Base-by-base conservation (phyloP, 495 filamentous ascomycete genomes). In the Daldinia decipiens region DNA sequence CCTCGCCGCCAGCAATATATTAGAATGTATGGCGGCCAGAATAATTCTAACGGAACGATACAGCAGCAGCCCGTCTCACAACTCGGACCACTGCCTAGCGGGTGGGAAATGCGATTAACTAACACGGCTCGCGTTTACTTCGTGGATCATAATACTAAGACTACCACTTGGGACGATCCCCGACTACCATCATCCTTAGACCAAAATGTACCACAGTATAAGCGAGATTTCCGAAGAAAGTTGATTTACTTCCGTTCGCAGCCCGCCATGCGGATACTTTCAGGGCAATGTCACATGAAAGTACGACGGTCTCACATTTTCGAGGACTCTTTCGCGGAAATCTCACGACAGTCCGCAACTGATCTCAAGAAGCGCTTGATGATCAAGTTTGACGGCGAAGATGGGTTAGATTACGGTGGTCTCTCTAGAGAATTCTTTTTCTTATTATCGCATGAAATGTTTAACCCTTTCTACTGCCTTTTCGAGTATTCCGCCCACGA, bases 401-500 rank as follows among this genome's bases (percentile, higher is more conserved):
- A 99, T 74, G 95, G 95, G 79, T 83, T 99, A 54, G 95, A 99
- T 82, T 99, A 99, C 79, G 95, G 95, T 79, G 95, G 95, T 85
- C 88, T 99, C 45, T 99, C 95, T 21, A 91, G 95, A 87, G 95
- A 99, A 81, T 99, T 98, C 84, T 99, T 99, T 87, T 99, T 98
- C 89, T 86, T 99, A 62, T 88, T 99, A 43, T 98, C 95, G n/a
- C 95, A 99, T 81, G 95, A 99, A 85, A 99, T 99, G 95, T 99
- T 99, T 82, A 99, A 99, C 80, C 95, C 95, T 59, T 99, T 99
- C 83, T 99, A 99, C 83, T 99, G 95, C 82, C 86, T 99, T 51
- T 99, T 99, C 84, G 95, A 99, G 83, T 99, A 99, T 79, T 98
- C 95, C 68, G 95, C 95, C 31, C 95, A 99, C 83, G 95, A 99